Base-by-base conservation (phyloP, 208 protist genomes). In the Crithidia fasciculata region DNA sequence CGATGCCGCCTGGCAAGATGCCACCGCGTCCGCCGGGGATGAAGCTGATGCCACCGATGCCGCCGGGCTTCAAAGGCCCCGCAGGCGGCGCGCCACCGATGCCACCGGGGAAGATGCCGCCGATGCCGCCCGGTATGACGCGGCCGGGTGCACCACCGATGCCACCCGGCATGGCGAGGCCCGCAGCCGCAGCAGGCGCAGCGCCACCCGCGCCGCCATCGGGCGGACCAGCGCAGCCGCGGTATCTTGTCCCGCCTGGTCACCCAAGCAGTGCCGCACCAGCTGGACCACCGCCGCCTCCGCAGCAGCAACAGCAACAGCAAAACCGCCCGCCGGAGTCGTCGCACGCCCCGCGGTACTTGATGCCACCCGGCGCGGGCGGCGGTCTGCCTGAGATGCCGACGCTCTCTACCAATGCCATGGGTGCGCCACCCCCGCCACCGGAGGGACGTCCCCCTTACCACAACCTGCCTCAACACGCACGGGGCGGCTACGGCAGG, bases 1-100 rank as follows among this genome's bases (percentile, higher is more conserved):
- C 78, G 43, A 83, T 83, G 72, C 78, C 78, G 16, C 78, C 78
- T 13, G 72, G 72, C 68, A 75, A 79, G 56, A 78, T 72, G 69
- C 54, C 75, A 8, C 74, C 58, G 8, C 53, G 61, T 39, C 69
- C 73, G 15, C 73, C 73, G 8, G 73, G 75, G 37, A 69, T 67
- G 75, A 75, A 72, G 37, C 47, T 36, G 41, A 78, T 78, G 81
- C 75, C 81, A 53, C 84, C 82, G 45, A 77, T 79, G 61, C 80
- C 76, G 10, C 74, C 79, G 39, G 78, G 78, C 53, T 69, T 80
- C 66, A 68, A 37, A 13, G 69, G 54, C 0, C 60, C 43, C 6
- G 66, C 43, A 76, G 66, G 69, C 19, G 37, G n/a, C 5, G 60
- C 39, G 37, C 70, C 53, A 7, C 66, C 57, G 37, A 60, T 52